Evolutionary conservation across 441 rosid species (phyloP), one percentile per base, ranked within the genome.

Genomic region (Melastoma candidum): DNA sequence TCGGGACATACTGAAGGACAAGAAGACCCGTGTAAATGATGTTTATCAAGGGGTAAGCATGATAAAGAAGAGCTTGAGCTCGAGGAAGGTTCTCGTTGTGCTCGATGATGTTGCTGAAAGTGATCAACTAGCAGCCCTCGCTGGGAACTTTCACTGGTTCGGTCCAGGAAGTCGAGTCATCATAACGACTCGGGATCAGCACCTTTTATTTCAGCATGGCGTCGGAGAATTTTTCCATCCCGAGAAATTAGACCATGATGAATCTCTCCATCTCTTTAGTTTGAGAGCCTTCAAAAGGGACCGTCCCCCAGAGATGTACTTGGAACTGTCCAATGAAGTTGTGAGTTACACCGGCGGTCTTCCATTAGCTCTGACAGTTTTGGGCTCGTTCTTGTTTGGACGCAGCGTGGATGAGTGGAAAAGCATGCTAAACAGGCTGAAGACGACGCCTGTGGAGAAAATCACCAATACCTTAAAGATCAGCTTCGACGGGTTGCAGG

Each of bases 81-180:
- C 13, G 41, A 57, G 24, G 59, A 49, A 57, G 60, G 68, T 22
- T 49, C 71, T 24, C 7, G 51, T 47, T 66, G 63, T 26, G 47
- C 66, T 78, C 0, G 74, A 75, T 49, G 80, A 72, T 26, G 74
- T 70, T n/a, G 57, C 61, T 50, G 6, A 44, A 46, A 8, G 25
- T 43, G 50, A 62, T 14, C 73, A 68, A 26, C 17, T 76, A 48
- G 25, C 64, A 45, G 32, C 2, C n/a, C 41, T 72, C 25, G 69
- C 46, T 0, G 32, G 74, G 68, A 46, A 49, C 49, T 7, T 12
- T 48, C 29, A 46, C 48, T 74, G 80, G 77, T 74, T 74, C 63
- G 79, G 73, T 10, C 36, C 48, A 0, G 74, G 76, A 46, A 77
- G 81, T 48, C 66, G 76, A 59, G 60, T 77, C 50, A 59, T 78